These are phyloP conservation scores for Geranium incanum DNA, from an alignment of 441 rosid species.

Conservation along the genomic window DNA sequence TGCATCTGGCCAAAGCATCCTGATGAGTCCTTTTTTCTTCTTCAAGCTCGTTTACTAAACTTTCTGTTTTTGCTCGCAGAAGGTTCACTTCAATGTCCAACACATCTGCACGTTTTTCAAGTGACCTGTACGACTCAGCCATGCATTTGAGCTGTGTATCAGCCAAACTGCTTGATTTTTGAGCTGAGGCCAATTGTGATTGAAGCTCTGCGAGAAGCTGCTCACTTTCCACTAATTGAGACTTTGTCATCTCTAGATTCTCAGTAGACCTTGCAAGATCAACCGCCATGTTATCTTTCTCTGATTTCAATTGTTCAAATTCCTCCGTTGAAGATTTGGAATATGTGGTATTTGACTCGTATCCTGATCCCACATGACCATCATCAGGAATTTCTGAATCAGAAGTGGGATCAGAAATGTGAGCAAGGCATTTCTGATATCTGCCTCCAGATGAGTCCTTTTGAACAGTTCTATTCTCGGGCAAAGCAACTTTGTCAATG, in stretches of 20 bases:
- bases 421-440: slow-evolving; percentile 13
- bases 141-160: slow-evolving; percentile 58
- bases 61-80: slow-evolving; percentile 30
- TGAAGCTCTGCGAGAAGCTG: slow-evolving; percentile 32
- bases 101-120: slow-evolving; percentile 30
- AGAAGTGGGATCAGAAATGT: slow-evolving; percentile 16
- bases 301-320: slow-evolving; percentile 32
- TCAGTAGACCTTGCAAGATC: slow-evolving; percentile 30
- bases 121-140: slow-evolving; percentile 46
- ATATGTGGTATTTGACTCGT: slow-evolving; percentile 19
- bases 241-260: slow-evolving; percentile 30
- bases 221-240: slow-evolving; percentile 33
- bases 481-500: slow-evolving; percentile 32
- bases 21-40: slow-evolving; percentile 34
- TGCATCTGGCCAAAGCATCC: slow-evolving; percentile 14
- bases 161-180: slow-evolving; percentile 30
- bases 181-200: slow-evolving; percentile 29
- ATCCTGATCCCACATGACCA: slow-evolving; percentile 21
- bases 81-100: slow-evolving; percentile 37
- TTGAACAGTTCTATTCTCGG: slow-evolving; percentile 26
- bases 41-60: slow-evolving; percentile 30
- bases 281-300: slow-evolving; percentile 29
- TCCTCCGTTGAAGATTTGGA: slow-evolving; percentile 27
- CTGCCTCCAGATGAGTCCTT: slow-evolving; percentile 19
- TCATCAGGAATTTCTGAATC: slow-evolving; percentile 26